These are phyloP conservation scores for Eleusine indica DNA, from an alignment of 176 grass and related monocot species.

Conservation along the genomic window DNA sequence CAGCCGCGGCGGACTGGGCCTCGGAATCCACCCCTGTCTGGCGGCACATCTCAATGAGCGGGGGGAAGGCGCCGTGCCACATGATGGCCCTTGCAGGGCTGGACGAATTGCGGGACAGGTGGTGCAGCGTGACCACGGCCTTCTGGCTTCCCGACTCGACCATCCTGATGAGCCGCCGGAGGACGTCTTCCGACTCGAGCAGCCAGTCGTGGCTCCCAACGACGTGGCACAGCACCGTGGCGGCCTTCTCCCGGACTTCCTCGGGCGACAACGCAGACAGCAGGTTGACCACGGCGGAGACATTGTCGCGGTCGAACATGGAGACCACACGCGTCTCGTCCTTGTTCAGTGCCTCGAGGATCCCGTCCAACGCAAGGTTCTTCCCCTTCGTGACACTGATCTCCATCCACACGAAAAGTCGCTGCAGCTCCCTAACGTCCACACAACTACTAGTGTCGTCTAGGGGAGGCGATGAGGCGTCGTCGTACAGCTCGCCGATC, in stretches of 20 bases:
- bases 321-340: constrained; percentile 83
- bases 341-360: constrained; percentile 72
- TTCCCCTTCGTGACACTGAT: constrained; percentile 89
- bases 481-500: constrained; percentile 77
- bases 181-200: constrained; percentile 73
- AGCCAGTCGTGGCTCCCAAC: constrained; percentile 63
- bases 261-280: constrained; percentile 59
- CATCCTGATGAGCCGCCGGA: constrained; percentile 73
- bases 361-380: constrained; percentile 66
- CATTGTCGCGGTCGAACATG: constrained; percentile 69
- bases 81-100: constrained; percentile 67
- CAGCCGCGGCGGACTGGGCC: constrained; percentile 65
- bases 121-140: constrained; percentile 1
- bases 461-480: constrained; percentile 31
- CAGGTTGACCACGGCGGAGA: constrained; percentile 77
- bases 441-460: constrained; percentile 49
- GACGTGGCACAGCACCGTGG: constrained; percentile 68
- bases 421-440: constrained; percentile 45
- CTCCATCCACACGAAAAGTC: constrained; percentile 62
- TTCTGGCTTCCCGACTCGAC: constrained; percentile 88
- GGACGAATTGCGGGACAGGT: constrained; percentile 70
- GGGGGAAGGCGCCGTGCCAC: constrained; percentile 68
- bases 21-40: constrained; percentile 67
- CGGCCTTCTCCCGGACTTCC: constrained; percentile 79
- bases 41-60: constrained; percentile 80